A percentile compares a stretch with the other conserved stretches of the same genome.
phyloP scores from a whole-genome alignment of 495 filamentous ascomycete genomes.

The Hypoxylon lienhwacheense region DNA sequence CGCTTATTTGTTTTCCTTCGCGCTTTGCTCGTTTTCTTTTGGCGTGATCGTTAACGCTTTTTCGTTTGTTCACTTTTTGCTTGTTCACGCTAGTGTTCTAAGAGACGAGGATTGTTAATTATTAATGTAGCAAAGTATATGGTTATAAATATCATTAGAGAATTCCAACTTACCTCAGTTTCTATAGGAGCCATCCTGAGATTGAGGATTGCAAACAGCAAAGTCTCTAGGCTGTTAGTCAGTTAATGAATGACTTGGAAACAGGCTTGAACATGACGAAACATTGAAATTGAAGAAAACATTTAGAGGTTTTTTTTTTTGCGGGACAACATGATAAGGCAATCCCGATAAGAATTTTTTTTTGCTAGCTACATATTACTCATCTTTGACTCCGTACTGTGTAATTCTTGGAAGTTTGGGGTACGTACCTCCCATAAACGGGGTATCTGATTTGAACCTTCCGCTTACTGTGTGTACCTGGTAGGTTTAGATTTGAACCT shows the following conservation, averaged over 20 bases:
- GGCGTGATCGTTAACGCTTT: conserved; percentile 27
- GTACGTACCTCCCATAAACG: too few relatives aligned
- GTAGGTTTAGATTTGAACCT: too few relatives aligned
- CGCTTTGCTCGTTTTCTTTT: conserved; percentile 32
- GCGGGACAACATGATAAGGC: conserved; percentile 34
- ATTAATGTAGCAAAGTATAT: too few relatives aligned
- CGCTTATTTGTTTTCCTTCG: neutral
- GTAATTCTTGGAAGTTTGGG: too few relatives aligned
- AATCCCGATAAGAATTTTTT: conserved; percentile 28
- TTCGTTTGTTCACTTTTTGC: conserved; percentile 35
- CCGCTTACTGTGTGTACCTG: neutral
- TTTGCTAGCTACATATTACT: too few relatives aligned
- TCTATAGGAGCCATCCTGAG: conserved; percentile 27
- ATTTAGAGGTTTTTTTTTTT: conserved; percentile 32
- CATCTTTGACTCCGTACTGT: too few relatives aligned
- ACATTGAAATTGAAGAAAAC: conserved; percentile 23
- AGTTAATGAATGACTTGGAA: conserved; percentile 1
- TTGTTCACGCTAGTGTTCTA: conserved; percentile 24
- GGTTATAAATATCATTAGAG: too few relatives aligned
- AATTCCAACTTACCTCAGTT: conserved; percentile 17
- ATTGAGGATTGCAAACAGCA: conserved; percentile 3
- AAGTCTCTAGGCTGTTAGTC: too few relatives aligned
- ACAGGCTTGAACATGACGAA: conserved; percentile 4
- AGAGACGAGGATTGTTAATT: neutral
- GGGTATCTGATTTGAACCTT: too few relatives aligned